These are phyloP conservation scores for Teratosphaeria viscida DNA, from an alignment of 2,329 filamentous ascomycete species.

Conservation along the genomic window DNA sequence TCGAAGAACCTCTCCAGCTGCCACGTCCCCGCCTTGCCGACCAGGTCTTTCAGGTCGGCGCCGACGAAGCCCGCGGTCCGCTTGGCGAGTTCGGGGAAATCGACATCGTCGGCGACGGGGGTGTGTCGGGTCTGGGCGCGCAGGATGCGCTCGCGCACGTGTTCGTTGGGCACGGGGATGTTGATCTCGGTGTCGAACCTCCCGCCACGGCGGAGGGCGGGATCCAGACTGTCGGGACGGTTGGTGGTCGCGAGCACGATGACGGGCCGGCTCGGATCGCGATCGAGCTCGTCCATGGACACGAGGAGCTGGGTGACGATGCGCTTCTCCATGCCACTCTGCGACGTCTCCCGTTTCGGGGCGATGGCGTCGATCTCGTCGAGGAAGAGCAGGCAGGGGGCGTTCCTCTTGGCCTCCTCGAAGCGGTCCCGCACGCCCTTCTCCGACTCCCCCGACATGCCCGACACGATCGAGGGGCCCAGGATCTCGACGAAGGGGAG, in stretches of 20 bases:
- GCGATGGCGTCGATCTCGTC: constrained; percentile 89
- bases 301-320: constrained; percentile 74
- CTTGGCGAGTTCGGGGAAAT: constrained; percentile 65
- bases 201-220: constrained; percentile 61
- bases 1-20: constrained; percentile 52
- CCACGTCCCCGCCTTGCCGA: constrained; percentile 53
- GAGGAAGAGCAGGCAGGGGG: constrained; percentile 83
- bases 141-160: constrained; percentile 67
- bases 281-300: constrained; percentile 70
- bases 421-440: constrained; percentile 78
- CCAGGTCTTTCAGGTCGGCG: constrained; percentile 68
- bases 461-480: constrained; percentile 69
- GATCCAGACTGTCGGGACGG: constrained; percentile 73
- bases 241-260: constrained; percentile 90
- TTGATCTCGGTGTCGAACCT: constrained; percentile 78
- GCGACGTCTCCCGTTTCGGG: constrained; percentile 70
- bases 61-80: constrained; percentile 88
- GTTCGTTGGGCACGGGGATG: constrained; percentile 74
- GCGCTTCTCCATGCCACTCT: constrained; percentile 80
- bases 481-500: constrained; percentile 75
- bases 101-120: constrained; percentile 56
- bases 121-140: constrained; percentile 59
- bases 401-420: constrained; percentile 74
- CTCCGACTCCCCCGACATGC: constrained; percentile 83
- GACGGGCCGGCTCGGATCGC: constrained; percentile 60